Conservation (phyloP, 176 grass and related monocot genomes). For the Phyllostachys edulis region DNA sequence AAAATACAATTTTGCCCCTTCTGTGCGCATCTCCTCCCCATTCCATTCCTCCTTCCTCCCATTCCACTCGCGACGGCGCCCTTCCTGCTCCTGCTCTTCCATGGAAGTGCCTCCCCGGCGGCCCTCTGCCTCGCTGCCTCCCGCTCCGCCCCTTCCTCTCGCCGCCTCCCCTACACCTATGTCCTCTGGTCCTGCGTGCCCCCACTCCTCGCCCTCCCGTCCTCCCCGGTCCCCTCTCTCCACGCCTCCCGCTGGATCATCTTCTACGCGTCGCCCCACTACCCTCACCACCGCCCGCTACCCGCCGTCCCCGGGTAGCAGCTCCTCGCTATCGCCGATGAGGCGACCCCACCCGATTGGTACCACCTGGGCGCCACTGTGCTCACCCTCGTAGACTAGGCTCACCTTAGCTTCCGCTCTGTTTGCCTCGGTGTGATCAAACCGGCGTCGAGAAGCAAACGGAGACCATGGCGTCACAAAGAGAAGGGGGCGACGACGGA, state of each 20-base stretch:
- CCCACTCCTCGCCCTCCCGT: constrained; percentile 34
- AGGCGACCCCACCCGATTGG: constrained; percentile 63
- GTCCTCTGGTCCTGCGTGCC: constrained; percentile 62
- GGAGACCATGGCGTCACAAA: too few species aligned
- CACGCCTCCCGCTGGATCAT: constrained; percentile 73
- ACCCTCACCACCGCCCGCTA: constrained; percentile 40
- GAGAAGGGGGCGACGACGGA: too few species aligned
- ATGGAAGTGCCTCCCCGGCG: too few species aligned
- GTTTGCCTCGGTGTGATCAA: background rate
- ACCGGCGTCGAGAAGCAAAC: too few species aligned
- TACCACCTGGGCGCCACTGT: constrained; percentile 66
- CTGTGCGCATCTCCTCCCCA: too few species aligned
- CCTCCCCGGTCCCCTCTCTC: constrained; percentile 50
- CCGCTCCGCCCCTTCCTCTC: too few species aligned
- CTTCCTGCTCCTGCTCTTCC: too few species aligned
- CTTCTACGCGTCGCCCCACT: constrained; percentile 41
- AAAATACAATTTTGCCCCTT: too few species aligned
- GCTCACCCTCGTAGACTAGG: constrained; percentile 71
- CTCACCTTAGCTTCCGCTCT: constrained; percentile 63
- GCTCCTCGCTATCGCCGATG: constrained; percentile 72
- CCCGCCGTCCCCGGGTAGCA: constrained; percentile 59
- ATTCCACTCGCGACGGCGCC: too few species aligned
- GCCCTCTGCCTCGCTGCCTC: too few species aligned
- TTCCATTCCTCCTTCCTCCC: too few species aligned
- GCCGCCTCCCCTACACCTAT: constrained; percentile 44